phyloP scores from a whole-genome alignment of 352 stramenopile species.

The Phytophthora citrophthora region DNA sequence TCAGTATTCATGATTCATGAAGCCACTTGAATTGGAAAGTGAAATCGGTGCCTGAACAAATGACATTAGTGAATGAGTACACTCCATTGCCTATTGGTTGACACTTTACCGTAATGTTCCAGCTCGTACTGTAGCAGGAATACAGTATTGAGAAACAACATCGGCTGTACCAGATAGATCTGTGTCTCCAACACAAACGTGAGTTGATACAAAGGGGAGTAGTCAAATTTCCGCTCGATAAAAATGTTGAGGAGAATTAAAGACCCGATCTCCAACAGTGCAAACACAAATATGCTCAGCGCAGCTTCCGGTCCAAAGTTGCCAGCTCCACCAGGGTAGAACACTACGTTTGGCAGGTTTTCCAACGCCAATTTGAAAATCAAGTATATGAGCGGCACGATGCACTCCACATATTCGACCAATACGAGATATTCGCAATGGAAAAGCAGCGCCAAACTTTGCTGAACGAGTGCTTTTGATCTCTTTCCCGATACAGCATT shows the following conservation, averaged over 20 bases:
- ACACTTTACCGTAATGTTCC: not conserved
- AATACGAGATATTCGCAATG: slow-evolving; percentile 35
- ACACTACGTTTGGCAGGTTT: slow-evolving; percentile 35
- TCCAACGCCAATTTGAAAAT: slow-evolving; percentile 36
- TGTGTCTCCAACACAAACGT: slow-evolving; percentile 13
- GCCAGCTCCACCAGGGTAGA: slow-evolving; percentile 23
- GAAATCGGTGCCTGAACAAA: not conserved
- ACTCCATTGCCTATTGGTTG: not conserved
- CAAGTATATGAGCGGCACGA: slow-evolving; percentile 32
- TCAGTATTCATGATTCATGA: not conserved
- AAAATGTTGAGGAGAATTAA: not conserved
- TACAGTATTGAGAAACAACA: not conserved
- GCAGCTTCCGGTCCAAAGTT: not conserved
- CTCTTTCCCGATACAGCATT: not conserved
- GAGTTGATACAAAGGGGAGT: slow-evolving; percentile 5
- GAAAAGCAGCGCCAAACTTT: slow-evolving; percentile 33
- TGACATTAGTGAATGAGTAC: not conserved
- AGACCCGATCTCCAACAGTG: not conserved
- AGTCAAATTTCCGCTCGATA: slow-evolving; percentile 3
- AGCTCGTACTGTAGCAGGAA: slow-evolving; percentile 8
- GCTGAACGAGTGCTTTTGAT: slow-evolving; percentile 1
- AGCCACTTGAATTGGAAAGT: not conserved
- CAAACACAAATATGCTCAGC: not conserved
- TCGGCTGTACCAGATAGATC: not conserved
- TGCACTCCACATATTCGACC: slow-evolving; percentile 46